phyloP scores from a whole-genome alignment of 192 early-diverging fungal species.

The Backusella psychrophila region DNA sequence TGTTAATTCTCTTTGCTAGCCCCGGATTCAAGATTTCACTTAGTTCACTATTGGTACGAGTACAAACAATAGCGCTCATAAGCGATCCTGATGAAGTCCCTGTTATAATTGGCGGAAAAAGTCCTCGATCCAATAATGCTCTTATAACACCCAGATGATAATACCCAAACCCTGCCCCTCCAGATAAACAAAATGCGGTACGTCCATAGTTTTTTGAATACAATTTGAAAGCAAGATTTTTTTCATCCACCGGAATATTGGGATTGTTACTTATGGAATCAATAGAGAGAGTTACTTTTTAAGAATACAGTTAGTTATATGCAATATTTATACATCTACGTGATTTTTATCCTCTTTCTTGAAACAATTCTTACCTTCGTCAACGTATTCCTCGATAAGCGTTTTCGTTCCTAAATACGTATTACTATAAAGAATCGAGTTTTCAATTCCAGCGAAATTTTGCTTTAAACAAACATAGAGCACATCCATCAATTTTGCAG shows the following conservation, averaged over 20 bases:
- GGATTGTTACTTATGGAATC: constrained; percentile 28
- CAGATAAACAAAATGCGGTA: constrained; percentile 77
- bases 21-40: constrained; percentile 54
- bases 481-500: constrained; percentile 43
- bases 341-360: too few species aligned
- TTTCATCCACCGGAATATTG: constrained; percentile 47
- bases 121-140: constrained; percentile 61
- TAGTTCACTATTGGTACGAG: constrained; percentile 65
- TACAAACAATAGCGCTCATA: constrained; percentile 64
- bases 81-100: constrained; percentile 70
- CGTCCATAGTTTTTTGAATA: constrained; percentile 66
- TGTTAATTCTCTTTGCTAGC: constrained; percentile 48
- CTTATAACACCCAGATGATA: constrained; percentile 70
- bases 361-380: constrained; percentile 46
- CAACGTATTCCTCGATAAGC: constrained; percentile 63
- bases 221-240: constrained; percentile 59
- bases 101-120: constrained; percentile 76
- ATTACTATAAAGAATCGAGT: constrained; percentile 65
- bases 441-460: constrained; percentile 77
- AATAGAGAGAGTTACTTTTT: constrained; percentile 43
- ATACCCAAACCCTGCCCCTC: constrained; percentile 73
- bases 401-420: constrained; percentile 73
- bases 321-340: not conserved
- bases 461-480: constrained; percentile 63
- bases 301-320: not conserved